Conservation (phyloP, 1,284 basidiomycete genomes). For the Rhodotorula sp. region DNA sequence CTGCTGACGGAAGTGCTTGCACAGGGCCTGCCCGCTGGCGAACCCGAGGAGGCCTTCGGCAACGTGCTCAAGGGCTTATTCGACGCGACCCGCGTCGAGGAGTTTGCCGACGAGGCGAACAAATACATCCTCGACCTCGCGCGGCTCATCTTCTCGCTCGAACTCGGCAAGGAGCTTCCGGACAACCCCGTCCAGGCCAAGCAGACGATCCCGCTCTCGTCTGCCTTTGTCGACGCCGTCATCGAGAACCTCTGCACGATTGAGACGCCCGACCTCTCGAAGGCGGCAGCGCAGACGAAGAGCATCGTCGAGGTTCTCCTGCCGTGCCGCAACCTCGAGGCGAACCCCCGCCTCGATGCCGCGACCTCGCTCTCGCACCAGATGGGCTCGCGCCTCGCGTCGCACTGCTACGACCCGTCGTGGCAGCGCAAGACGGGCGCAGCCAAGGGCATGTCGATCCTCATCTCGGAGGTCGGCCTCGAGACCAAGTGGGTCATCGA, state of each 20-base stretch:
- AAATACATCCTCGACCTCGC: slow-evolving; percentile 68
- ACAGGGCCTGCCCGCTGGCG: slow-evolving; percentile 51
- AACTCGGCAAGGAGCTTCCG: slow-evolving; percentile 53
- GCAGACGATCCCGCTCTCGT: slow-evolving; percentile 59
- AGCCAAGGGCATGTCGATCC: slow-evolving; percentile 75
- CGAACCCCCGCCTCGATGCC: slow-evolving; percentile 37
- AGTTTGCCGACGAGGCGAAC: slow-evolving; percentile 69
- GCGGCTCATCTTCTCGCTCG: slow-evolving; percentile 62
- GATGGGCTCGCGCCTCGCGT: slow-evolving; percentile 74
- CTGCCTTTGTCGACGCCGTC: slow-evolving; percentile 66
- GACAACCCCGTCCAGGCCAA: slow-evolving; percentile 57
- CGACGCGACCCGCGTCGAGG: slow-evolving; percentile 71
- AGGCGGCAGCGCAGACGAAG: slow-evolving; percentile 38
- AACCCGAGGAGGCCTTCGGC: slow-evolving; percentile 72
- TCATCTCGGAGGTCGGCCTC: slow-evolving; percentile 70
- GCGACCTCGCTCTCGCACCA: slow-evolving; percentile 64
- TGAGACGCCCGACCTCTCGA: slow-evolving; percentile 38
- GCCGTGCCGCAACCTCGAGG: slow-evolving; percentile 6
- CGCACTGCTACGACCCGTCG: slow-evolving; percentile 82
- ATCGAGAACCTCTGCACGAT: slow-evolving; percentile 69
- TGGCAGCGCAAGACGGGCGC: slow-evolving; percentile 87
- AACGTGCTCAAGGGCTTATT: slow-evolving; percentile 74
- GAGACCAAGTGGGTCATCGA: slow-evolving; percentile 76
- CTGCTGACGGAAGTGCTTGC: background rate
- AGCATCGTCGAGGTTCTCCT: slow-evolving; percentile 28